phyloP scores from a whole-genome alignment of 306 rosid genomes.

The Begonia masoniana region DNA sequence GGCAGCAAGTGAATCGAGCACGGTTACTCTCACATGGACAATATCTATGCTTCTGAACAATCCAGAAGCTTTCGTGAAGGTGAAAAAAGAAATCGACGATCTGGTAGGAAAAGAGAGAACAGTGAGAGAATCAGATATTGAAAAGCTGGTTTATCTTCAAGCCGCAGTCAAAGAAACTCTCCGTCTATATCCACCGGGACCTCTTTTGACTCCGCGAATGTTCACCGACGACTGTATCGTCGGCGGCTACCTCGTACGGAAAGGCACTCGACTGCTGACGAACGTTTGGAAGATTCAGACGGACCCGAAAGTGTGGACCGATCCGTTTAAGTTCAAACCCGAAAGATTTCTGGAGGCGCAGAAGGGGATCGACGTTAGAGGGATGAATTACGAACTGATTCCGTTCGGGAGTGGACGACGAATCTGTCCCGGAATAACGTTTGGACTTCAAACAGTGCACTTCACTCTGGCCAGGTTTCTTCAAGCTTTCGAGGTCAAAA shows the following conservation, averaged over 20 bases:
- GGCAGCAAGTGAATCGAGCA: slow-evolving; percentile 13
- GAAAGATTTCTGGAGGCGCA: slow-evolving; percentile 28
- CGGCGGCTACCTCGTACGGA: slow-evolving; percentile 23
- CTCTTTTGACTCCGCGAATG: slow-evolving; percentile 19
- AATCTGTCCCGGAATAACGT: slow-evolving; percentile 19
- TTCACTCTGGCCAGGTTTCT: slow-evolving; percentile 10
- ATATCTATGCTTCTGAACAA: slow-evolving; percentile 12
- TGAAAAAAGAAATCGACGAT: slow-evolving; percentile 14
- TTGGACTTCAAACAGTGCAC: slow-evolving; percentile 9
- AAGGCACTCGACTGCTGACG: slow-evolving; percentile 29
- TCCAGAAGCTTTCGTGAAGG: background rate
- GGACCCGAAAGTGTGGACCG: slow-evolving; percentile 12
- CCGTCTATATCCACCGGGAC: slow-evolving; percentile 37
- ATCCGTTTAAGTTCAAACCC: slow-evolving; percentile 16
- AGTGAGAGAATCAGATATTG: slow-evolving; percentile 12
- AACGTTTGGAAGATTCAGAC: slow-evolving; percentile 34
- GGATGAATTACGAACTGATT: slow-evolving; percentile 17
- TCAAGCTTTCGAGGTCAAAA: slow-evolving; percentile 1
- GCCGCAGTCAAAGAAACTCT: slow-evolving; percentile 38
- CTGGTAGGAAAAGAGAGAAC: slow-evolving; percentile 11
- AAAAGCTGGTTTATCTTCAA: slow-evolving; percentile 25
- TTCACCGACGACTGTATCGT: slow-evolving; percentile 29
- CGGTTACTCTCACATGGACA: slow-evolving; percentile 17
- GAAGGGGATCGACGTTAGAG: slow-evolving; percentile 10
- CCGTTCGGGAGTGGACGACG: slow-evolving; percentile 34